These are phyloP conservation scores for Nicotiana tomentosiformis DNA, from an alignment of 257 asterid genomes.

Conservation along the genomic window DNA sequence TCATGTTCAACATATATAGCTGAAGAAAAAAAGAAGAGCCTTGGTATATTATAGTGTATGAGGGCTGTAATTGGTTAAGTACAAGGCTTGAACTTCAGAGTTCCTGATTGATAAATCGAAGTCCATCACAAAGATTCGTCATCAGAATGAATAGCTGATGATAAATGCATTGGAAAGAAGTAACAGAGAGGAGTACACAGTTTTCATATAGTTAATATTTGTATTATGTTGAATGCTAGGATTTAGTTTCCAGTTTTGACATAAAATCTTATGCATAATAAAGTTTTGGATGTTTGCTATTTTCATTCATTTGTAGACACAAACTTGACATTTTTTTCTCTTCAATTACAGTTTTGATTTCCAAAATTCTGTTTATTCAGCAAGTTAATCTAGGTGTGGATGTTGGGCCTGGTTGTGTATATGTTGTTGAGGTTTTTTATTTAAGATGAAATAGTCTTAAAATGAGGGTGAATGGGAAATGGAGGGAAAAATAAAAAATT, in stretches of 20 bases:
- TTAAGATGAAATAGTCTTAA: too few relatives aligned
- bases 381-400: not conserved
- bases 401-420: not conserved
- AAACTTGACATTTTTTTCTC: not conserved
- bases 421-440: too few relatives aligned
- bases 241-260: constrained; percentile 12
- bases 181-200: not conserved
- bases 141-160: not conserved
- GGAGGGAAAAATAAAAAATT: too few relatives aligned
- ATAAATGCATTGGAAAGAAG: constrained; percentile 18
- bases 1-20: not conserved
- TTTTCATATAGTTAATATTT: not conserved
- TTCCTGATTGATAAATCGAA: constrained; percentile 14
- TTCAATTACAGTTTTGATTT: not conserved
- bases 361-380: not conserved
- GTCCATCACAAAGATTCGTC: not conserved
- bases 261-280: constrained; percentile 7
- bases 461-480: too few relatives aligned
- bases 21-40: constrained; percentile 27
- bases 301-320: not conserved
- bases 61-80: constrained; percentile 66
- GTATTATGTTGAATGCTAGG: not conserved
- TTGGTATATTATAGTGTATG: constrained; percentile 73
- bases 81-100: constrained; percentile 46
- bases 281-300: constrained; percentile 10